Base-by-base conservation (phyloP, 352 stramenopile species). In the Globisporangium alternatum region DNA sequence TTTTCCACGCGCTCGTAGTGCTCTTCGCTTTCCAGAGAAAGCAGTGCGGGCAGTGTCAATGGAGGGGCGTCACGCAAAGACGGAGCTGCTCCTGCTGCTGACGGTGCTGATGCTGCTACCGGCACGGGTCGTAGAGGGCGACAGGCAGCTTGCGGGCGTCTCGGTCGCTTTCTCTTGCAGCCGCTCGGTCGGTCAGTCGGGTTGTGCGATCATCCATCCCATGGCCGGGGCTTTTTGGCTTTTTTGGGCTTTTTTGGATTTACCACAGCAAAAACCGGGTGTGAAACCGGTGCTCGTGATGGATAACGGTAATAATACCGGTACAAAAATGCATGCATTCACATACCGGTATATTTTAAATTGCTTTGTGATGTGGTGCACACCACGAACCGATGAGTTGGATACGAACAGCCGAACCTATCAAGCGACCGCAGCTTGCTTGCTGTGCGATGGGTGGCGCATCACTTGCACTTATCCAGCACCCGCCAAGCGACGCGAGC, bases 391-490 rank as follows among this genome's bases (percentile, higher is more conserved):
- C 21, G 7, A 25, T 41, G 49, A 57, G 52, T 44, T 57, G 52
- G 52, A 44, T 44, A 44, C 35, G 35, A 13, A 7, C 1, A 10
- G 3, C 39, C 39, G 41, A 47, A 47, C 21, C 41, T 47, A 47
- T 33, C 5, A 9, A 56, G 35, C 10, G 35, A 41, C 35, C 35
- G 0, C 8, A 17, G 12, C 35, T 39, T 56, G 49, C 49, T 56
- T 15, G n/a, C n/a, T n/a, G 25, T 39, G 15, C 25, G 4, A n/a
- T 44, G 13, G 25, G 12, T 19, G 39, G 41, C 17, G 41, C 41
- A 57, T 57, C 52, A 57, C 52, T 44, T 39, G 30, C 51, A 30
- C 51, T 56, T 56, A 57, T 57, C 52, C 30, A 44, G 17, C 39
- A n/a, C 10, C 19, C 44, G 15, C 52, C 19, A 57, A 57, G 52